Percentiles rank a stretch among this genome's conserved stretches.
Conservation (phyloP, 768 basidiomycete genomes). For the Podaxis carcinomalis region DNA sequence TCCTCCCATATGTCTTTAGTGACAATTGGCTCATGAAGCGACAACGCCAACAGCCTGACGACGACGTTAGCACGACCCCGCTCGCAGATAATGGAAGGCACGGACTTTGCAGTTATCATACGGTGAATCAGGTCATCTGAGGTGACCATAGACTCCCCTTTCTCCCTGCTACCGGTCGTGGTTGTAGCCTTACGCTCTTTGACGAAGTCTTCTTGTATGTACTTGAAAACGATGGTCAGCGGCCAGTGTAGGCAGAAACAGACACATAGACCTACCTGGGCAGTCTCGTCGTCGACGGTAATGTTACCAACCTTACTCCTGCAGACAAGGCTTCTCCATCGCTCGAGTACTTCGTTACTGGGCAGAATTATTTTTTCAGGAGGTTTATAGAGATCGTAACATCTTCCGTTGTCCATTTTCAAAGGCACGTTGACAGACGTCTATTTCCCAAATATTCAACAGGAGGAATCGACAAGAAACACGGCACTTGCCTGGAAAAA, state of each 20-base stretch:
- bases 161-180: conserved; percentile 16
- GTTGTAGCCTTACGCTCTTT: conserved; percentile 31
- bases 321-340: conserved; percentile 56
- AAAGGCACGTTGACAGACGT: conserved; percentile 57
- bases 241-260: not conserved
- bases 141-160: conserved; percentile 21
- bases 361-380: conserved; percentile 42
- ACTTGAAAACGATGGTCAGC: conserved; percentile 30
- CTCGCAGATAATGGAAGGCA: conserved; percentile 3
- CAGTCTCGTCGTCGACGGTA: conserved; percentile 46
- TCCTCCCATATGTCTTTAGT: conserved; percentile 59
- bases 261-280: conserved; percentile 44
- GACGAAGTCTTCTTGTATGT: conserved; percentile 77
- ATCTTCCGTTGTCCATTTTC: conserved; percentile 18
- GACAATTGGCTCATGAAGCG: conserved; percentile 51
- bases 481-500: conserved; percentile 57
- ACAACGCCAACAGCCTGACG: conserved; percentile 57
- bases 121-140: conserved; percentile 62
- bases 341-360: conserved; percentile 37
- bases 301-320: conserved; percentile 59
- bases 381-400: conserved; percentile 44
- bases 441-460: conserved; percentile 28
- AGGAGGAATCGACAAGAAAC: not conserved
- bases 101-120: conserved; percentile 70
- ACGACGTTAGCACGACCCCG: conserved; percentile 11